phyloP scores from a whole-genome alignment of 2,329 filamentous ascomycete species.

The Curvularia sp. region DNA sequence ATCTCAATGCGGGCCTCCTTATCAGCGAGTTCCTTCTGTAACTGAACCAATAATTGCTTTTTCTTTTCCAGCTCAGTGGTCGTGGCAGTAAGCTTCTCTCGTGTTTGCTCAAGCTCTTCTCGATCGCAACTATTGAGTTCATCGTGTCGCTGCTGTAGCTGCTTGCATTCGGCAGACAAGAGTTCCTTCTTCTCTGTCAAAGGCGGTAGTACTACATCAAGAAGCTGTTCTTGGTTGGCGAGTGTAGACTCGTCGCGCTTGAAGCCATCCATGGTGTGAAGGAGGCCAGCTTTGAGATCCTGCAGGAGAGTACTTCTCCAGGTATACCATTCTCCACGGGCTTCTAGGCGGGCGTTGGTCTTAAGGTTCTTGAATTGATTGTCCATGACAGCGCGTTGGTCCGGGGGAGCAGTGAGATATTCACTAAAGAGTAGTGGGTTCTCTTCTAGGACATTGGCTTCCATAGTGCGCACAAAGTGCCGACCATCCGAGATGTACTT shows the following conservation, averaged over 20 bases:
- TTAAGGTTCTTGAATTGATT: slow-evolving; percentile 98
- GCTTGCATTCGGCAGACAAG: slow-evolving; percentile 69
- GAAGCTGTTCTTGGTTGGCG: slow-evolving; percentile 69
- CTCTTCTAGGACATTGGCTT: slow-evolving; percentile 84
- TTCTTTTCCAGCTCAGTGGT: slow-evolving; percentile 75
- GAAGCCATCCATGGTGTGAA: slow-evolving; percentile 79
- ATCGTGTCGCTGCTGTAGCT: slow-evolving; percentile 73
- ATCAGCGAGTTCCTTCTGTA: slow-evolving; percentile 71
- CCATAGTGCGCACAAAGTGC: slow-evolving; percentile 87
- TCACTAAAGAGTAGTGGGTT: slow-evolving; percentile 92
- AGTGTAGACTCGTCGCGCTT: slow-evolving; percentile 73
- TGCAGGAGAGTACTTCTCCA: slow-evolving; percentile 92
- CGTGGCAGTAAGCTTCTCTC: slow-evolving; percentile 70
- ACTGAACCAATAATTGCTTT: slow-evolving; percentile 69
- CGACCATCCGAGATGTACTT: slow-evolving; percentile 95
- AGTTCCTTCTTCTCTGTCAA: slow-evolving; percentile 67
- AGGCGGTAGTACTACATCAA: slow-evolving; percentile 72
- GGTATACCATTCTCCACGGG: slow-evolving; percentile 97
- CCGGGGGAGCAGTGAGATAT: slow-evolving; percentile 83
- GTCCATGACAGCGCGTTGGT: slow-evolving; percentile 87
- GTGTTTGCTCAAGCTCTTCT: slow-evolving; percentile 75
- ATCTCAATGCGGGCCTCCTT: slow-evolving; percentile 71
- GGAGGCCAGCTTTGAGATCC: slow-evolving; percentile 80
- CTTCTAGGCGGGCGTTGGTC: slow-evolving; percentile 84
- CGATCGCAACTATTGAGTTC: slow-evolving; percentile 83